Conservation (phyloP, 805 yeast species). For the Yarrowia sp. region DNA sequence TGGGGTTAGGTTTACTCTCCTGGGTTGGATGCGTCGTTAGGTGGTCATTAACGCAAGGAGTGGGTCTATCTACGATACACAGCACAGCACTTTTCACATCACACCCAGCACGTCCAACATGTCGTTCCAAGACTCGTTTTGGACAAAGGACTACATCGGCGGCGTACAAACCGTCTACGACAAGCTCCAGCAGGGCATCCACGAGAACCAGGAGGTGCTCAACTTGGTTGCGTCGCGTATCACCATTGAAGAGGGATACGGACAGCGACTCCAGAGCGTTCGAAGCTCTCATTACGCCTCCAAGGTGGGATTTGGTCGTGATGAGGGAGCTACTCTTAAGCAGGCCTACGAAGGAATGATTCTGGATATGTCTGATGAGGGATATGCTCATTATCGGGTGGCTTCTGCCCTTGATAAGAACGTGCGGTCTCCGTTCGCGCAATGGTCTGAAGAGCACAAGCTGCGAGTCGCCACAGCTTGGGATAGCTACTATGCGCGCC, state of each 20-base stretch:
- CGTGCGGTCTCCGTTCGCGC: conserved; percentile 63
- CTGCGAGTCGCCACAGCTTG: conserved; percentile 58
- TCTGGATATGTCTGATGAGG: conserved; percentile 52
- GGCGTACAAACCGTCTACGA: conserved; percentile 39
- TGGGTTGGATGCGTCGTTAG: not conserved
- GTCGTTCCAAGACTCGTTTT: conserved; percentile 34
- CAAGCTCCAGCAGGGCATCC: conserved; percentile 49
- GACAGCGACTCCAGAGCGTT: conserved; percentile 49
- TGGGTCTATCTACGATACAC: not conserved
- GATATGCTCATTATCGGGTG: conserved; percentile 51
- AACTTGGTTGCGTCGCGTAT: conserved; percentile 58
- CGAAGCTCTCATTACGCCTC: conserved; percentile 41
- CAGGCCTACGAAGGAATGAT: conserved; percentile 54
- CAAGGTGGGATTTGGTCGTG: conserved; percentile 43
- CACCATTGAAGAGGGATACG: conserved; percentile 64
- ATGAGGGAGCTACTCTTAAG: conserved; percentile 59
- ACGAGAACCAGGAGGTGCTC: conserved; percentile 65
- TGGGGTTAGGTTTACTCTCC: conserved; percentile 5
- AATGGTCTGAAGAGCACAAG: conserved; percentile 69
- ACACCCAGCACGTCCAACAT: not conserved
- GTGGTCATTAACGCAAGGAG: not conserved
- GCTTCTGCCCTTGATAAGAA: conserved; percentile 54
- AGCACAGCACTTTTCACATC: not conserved
- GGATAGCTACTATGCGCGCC: conserved; percentile 46
- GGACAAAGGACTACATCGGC: conserved; percentile 38